These are phyloP conservation scores for Meredithiella fracta DNA, from an alignment of 2,329 filamentous ascomycete genomes.

Conservation along the genomic window DNA sequence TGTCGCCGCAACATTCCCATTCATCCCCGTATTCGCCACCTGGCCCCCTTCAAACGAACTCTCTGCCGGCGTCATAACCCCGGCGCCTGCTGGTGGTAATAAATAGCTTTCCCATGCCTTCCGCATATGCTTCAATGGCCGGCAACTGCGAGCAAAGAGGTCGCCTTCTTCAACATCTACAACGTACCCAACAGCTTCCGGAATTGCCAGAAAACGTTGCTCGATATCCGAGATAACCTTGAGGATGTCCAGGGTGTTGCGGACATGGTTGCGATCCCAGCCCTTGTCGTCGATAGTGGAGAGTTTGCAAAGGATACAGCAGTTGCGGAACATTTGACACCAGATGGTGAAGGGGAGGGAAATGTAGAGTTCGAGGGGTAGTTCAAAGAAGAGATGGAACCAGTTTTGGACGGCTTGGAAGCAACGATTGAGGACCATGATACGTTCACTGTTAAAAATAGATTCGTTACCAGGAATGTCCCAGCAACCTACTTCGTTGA, in stretches of 20 bases:
- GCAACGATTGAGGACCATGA: constrained; percentile 9
- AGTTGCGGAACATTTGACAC: constrained; percentile 13
- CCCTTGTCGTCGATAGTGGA: constrained; percentile 10
- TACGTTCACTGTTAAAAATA: constrained; percentile 11
- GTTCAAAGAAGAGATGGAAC: constrained; percentile 7
- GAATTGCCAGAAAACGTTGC: neutral
- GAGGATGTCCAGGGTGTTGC: constrained; percentile 8
- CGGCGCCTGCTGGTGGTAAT: constrained; percentile 19
- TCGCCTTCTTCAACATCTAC: constrained; percentile 7
- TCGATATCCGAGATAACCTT: constrained; percentile 6
- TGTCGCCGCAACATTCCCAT: neutral
- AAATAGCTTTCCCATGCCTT: constrained; percentile 15
- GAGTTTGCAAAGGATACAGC: constrained; percentile 12
- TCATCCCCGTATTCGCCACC: constrained; percentile 15
- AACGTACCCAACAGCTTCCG: constrained; percentile 4
- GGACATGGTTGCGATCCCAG: constrained; percentile 10
- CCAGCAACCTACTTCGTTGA: constrained; percentile 12
- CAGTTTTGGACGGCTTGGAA: constrained; percentile 8
- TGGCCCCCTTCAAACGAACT: constrained; percentile 20
- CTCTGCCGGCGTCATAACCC: constrained; percentile 20
- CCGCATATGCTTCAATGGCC: constrained; percentile 10
- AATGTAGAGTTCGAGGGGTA: constrained; percentile 8
- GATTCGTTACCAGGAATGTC: constrained; percentile 2
- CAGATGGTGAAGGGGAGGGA: constrained; percentile 11
- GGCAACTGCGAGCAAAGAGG: constrained; percentile 9